These are phyloP conservation scores for Penicillium cinerascens DNA, from an alignment of 495 filamentous ascomycete species.

Conservation along the genomic window DNA sequence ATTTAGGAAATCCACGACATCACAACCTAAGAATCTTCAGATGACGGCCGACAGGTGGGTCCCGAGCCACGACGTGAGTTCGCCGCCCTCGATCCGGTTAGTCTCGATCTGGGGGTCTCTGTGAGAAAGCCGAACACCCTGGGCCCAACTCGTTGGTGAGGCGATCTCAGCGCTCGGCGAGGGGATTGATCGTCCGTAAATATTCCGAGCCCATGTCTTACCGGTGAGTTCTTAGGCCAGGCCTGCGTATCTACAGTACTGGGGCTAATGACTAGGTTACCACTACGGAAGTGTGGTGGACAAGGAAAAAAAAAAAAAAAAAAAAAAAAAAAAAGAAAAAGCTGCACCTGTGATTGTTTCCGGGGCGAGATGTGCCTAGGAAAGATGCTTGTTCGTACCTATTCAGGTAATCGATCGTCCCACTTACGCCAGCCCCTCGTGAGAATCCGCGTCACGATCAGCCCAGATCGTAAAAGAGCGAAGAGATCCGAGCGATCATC, in stretches of 20 bases:
- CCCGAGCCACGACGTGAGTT: conserved; percentile 8
- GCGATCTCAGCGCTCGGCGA: conserved; percentile 3
- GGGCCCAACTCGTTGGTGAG: background rate
- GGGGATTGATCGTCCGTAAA: conserved; percentile 21
- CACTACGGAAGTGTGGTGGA: background rate
- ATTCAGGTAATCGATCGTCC: background rate
- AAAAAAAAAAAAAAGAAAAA: background rate
- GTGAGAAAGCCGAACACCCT: conserved; percentile 3
- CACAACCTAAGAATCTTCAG: conserved; percentile 1
- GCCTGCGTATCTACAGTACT: background rate
- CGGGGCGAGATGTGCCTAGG: too few species aligned
- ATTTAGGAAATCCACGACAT: too few species aligned
- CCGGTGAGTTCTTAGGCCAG: conserved; percentile 10
- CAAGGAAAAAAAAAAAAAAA: background rate
- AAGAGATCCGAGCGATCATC: conserved; percentile 3
- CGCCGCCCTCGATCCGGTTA: background rate
- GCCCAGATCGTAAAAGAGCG: conserved; percentile 16
- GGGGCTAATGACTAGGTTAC: conserved; percentile 2
- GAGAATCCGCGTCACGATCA: conserved; percentile 4
- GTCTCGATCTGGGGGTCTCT: background rate
- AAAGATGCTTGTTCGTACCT: background rate
- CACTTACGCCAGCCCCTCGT: background rate
- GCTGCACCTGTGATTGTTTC: background rate
- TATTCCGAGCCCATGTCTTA: conserved; percentile 16
- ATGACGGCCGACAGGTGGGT: conserved; percentile 16